Evolutionary conservation across 805 yeast species (phyloP), one percentile per base, ranked within the genome.

Genomic region (Pichia manshurica): DNA sequence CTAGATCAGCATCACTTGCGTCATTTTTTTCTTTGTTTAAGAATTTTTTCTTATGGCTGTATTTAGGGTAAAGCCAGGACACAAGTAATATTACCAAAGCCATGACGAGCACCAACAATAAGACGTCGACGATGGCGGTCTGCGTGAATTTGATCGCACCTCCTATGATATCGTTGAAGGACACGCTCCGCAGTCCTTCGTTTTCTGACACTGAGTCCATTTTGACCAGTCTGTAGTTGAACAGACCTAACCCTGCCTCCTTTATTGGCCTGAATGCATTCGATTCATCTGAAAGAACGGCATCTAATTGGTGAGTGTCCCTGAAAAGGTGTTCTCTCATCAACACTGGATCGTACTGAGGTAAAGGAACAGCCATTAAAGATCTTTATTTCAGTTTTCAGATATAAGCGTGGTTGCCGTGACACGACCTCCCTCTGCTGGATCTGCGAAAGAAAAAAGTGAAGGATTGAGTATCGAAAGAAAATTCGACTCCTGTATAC

Each of bases 271-370:
- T 54, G 47, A 66, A 66, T 7, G 56, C 57, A 12, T 53, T 40
- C 2, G 56, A 55, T 12, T 54, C 56, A 22, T 63, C 58, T 2
- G 66, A 62, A 20, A 66, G 46, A 8, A 65, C 66, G 23, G 64
- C 38, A 41, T 56, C 54, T 25, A 42, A 49, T 32, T 58, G 48
- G 34, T 56, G 51, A 3, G 59, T 39, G 42, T 62, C 66, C 31
- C 59, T 59, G 48, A 53, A 66, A 9, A 61, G 47, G 46, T 66
- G 70, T 51, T 66, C 70, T 45, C 69, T 56, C 17, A 66, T 42
- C 13, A 66, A 56, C 5, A 65, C 61, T 0, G 64, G 47, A 46
- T 66, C 69, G 51, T 60, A 56, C 17, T 60, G 55, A 7, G 68
- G 61, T 5, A 60, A 56, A 15, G 70, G 69, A 15, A 65, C 56